A percentile compares a stretch with the other conserved stretches of the same genome.
Conservation (phyloP, 495 filamentous ascomycete genomes). For the Tetracladium setigerum region DNA sequence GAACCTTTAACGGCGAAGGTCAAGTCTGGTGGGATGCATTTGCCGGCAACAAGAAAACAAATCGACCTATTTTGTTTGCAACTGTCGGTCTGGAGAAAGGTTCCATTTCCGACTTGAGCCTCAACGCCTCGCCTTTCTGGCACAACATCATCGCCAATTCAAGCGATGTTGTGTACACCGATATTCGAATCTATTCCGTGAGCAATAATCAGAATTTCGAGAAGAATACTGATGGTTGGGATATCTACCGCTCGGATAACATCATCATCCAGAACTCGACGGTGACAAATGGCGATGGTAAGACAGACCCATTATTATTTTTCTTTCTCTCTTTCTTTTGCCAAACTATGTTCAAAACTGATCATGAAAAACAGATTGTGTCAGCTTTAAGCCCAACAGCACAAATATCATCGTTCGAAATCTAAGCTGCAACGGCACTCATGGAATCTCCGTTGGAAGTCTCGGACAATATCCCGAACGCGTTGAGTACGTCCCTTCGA, state of each 20-base stretch:
- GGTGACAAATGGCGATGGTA: conserved; percentile 58
- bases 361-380: conserved; percentile 39
- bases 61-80: conserved; percentile 51
- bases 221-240: conserved; percentile 65
- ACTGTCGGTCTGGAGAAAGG: conserved; percentile 51
- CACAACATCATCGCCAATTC: conserved; percentile 60
- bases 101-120: conserved; percentile 48
- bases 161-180: conserved; percentile 52
- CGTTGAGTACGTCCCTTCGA: conserved; percentile 1
- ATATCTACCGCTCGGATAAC: conserved; percentile 51
- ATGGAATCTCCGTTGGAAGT: conserved; percentile 59
- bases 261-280: conserved; percentile 60
- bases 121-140: conserved; percentile 55
- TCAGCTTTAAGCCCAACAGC: conserved; percentile 66
- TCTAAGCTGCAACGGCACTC: conserved; percentile 58
- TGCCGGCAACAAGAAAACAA: conserved; percentile 39
- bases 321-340: background rate
- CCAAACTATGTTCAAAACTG: conserved; percentile 20
- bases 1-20: conserved; percentile 54
- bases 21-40: conserved; percentile 62
- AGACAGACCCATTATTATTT: background rate
- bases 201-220: conserved; percentile 42
- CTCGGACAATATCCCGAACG: conserved; percentile 52
- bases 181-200: conserved; percentile 49
- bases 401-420: conserved; percentile 65